phyloP scores from a whole-genome alignment of 192 early-diverging fungal species.

The Backusella tuberculispora region DNA sequence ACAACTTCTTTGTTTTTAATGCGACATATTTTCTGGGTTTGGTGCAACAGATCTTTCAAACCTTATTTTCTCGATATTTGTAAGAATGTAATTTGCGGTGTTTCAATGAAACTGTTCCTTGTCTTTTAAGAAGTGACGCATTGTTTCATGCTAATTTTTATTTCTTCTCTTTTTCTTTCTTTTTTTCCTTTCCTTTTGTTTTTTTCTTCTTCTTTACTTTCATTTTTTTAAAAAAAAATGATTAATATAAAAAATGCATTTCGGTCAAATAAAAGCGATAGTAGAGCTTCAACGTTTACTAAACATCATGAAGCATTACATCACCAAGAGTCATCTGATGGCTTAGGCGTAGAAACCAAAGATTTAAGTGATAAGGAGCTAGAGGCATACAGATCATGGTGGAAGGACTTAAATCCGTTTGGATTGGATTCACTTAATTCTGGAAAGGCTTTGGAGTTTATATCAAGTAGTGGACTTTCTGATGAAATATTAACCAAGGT shows the following conservation, averaged over 20 bases:
- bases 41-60: too few species aligned
- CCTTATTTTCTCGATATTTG: too few species aligned
- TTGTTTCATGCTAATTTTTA: background rate
- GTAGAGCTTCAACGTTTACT: background rate
- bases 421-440: slow-evolving; percentile 17
- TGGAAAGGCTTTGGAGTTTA: slow-evolving; percentile 22
- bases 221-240: background rate
- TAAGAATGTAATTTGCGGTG: background rate
- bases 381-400: slow-evolving; percentile 29
- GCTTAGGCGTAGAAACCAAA: background rate
- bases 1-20: too few species aligned
- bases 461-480: slow-evolving; percentile 24
- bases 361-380: slow-evolving; percentile 17
- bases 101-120: background rate
- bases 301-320: background rate
- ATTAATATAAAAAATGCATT: slow-evolving; percentile 2
- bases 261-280: background rate
- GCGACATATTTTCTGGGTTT: too few species aligned
- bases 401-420: slow-evolving; percentile 41
- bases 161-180: background rate
- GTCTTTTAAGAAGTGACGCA: slow-evolving; percentile 4
- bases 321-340: background rate
- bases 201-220: background rate
- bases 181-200: background rate
- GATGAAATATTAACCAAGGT: slow-evolving; percentile 35